Base-by-base conservation (phyloP, 1,284 basidiomycete species). In the Meira nashicola region DNA sequence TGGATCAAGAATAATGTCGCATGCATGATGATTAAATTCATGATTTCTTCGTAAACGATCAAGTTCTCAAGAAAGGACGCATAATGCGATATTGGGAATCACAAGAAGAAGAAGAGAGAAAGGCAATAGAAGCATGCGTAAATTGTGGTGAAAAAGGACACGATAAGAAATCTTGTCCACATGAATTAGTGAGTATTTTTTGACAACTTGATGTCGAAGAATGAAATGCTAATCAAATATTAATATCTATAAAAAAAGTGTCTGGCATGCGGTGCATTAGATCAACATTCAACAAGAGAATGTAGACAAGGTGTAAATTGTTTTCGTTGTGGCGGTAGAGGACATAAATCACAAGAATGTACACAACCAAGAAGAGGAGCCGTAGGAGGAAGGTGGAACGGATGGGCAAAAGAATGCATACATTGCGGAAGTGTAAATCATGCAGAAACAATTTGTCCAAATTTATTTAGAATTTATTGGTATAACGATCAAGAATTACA, bases 291-390 rank as follows among this genome's bases (percentile, higher is more conserved):
- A 6, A 89, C 90, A 6, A 82, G 86, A 57, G 85, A 86, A 57
- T 95, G 92, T 79, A 90, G 91, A 0, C 86, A 90, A 60, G 86
- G 86, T 73, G 67, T 92, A 71, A 86, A 85, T 5, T 94, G 92
- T 74, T 93, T 87, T 76, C 84, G 83, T 2, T 95, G 92, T 71
- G 89, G 89, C 28, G 87, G 87, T 83, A 87, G 88, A 71, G 92
- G 92, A 0, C 91, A 95, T 74, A 84, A 90, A 52, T 87, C 84
- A 63, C 83, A 81, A 64, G 86, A 85, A 28, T 94, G 91, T 74
- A 88, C 89, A 0, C 63, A 63, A 0, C 59, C 57, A 2, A 49
- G 59, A 14, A 14, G 43, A 28, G 38, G n/a, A 3, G 38, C 50
- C 8, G 37, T 4, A 21, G 28, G 21, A 38, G 28, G 28, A 33